These are phyloP conservation scores for Rhynchospora pubera DNA, from an alignment of 176 grass and related monocot genomes.

Conservation along the genomic window DNA sequence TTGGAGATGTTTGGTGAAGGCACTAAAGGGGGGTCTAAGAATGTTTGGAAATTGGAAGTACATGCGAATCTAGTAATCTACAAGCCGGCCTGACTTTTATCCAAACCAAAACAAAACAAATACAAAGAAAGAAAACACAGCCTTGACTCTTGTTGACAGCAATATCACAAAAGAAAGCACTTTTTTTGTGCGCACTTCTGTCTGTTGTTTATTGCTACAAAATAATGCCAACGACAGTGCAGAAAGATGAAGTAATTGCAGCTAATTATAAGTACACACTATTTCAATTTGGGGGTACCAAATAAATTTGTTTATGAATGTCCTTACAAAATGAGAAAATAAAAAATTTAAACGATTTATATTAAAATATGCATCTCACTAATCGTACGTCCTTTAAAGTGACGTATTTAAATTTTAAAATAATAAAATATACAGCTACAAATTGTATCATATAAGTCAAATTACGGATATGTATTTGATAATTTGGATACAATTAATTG, in stretches of 20 bases:
- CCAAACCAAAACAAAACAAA: too few species aligned
- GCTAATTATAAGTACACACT: neutral
- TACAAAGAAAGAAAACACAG: neutral
- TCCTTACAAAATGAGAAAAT: too few species aligned
- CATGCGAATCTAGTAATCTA: neutral
- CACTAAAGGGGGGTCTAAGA: neutral
- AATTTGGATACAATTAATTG: too few species aligned
- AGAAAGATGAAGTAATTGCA: neutral
- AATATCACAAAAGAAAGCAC: neutral
- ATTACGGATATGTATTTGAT: too few species aligned
- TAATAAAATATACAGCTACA: too few species aligned
- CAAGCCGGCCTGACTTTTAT: neutral
- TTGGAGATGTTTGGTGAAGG: constrained; percentile 7
- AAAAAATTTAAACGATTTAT: too few species aligned
- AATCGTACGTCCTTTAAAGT: too few species aligned
- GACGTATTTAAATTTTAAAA: too few species aligned
- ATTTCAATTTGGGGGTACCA: neutral
- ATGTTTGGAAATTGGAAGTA: neutral
- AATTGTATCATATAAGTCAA: too few species aligned
- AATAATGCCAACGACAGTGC: neutral
- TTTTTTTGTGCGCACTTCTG: neutral
- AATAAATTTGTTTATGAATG: too few species aligned
- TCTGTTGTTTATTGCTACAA: neutral
- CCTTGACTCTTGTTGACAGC: neutral
- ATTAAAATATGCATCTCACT: too few species aligned